Evolutionary conservation across 2,329 filamentous ascomycete genomes (phyloP).

Genomic region (Sporothrix euskadiensis): DNA sequence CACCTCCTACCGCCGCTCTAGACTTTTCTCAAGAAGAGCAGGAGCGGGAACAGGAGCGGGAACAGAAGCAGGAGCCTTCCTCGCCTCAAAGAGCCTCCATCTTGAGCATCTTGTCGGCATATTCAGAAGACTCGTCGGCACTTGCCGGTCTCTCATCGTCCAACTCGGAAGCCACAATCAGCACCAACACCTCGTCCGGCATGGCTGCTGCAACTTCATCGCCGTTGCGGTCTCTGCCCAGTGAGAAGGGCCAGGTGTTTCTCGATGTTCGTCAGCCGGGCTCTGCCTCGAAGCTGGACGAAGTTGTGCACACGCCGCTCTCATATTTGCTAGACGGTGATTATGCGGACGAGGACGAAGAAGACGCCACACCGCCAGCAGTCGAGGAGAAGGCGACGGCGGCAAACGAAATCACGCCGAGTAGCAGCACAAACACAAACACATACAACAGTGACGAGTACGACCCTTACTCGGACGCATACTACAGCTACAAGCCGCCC

Average conservation of each 20-base stretch:
- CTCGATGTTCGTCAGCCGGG: background rate
- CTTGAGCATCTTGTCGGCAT: conserved; percentile 58
- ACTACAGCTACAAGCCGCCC: conserved; percentile 18
- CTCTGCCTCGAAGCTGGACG: background rate
- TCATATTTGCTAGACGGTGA: conserved; percentile 30
- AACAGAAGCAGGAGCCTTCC: conserved; percentile 31
- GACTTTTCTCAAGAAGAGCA: background rate
- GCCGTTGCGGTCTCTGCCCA: conserved; percentile 15
- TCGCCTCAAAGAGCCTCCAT: conserved; percentile 44
- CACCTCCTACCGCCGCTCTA: conserved; percentile 23
- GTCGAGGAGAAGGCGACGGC: background rate
- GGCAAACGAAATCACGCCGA: background rate
- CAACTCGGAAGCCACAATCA: conserved; percentile 44
- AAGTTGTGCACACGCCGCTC: conserved; percentile 26
- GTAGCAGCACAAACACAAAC: background rate
- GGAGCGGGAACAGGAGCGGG: background rate
- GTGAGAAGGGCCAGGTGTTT: background rate
- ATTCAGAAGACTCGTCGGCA: conserved; percentile 41
- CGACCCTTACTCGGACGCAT: conserved; percentile 22
- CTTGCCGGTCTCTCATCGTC: conserved; percentile 28
- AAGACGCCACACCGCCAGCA: background rate
- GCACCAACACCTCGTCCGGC: conserved; percentile 42
- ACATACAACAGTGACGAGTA: conserved; percentile 19
- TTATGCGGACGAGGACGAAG: conserved; percentile 23
- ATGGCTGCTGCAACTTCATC: conserved; percentile 37